A percentile compares a stretch with the other conserved stretches of the same genome.
phyloP scores from a whole-genome alignment of 768 basidiomycete species.

The Termitomyces sp. region DNA sequence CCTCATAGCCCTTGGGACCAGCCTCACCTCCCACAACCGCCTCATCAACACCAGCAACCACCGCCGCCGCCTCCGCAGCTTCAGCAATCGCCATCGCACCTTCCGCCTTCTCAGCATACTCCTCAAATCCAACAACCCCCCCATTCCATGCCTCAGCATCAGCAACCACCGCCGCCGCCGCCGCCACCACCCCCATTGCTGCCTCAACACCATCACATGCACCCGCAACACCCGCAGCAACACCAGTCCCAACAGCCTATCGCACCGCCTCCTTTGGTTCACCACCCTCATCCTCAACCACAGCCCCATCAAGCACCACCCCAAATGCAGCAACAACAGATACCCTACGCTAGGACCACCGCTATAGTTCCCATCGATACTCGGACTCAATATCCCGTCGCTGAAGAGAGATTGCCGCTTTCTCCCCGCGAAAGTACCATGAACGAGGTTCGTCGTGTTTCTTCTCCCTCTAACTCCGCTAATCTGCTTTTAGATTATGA shows the following conservation, averaged over 20 bases:
- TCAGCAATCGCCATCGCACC: slow-evolving; percentile 15
- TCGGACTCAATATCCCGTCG: slow-evolving; percentile 27
- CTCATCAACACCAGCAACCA: slow-evolving; percentile 20
- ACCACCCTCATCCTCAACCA: slow-evolving; percentile 11
- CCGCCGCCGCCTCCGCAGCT: slow-evolving; percentile 14
- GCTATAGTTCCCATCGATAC: slow-evolving; percentile 41
- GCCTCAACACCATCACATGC: slow-evolving; percentile 14
- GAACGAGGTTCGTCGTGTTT: slow-evolving; percentile 31
- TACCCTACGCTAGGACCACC: slow-evolving; percentile 33
- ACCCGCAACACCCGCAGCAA: slow-evolving; percentile 13
- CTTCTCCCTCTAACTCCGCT: not conserved
- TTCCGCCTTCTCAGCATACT: slow-evolving; percentile 12
- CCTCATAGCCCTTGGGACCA: slow-evolving; percentile 37
- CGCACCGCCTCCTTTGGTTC: slow-evolving; percentile 8
- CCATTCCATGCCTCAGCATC: slow-evolving; percentile 21
- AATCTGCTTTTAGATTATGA: slow-evolving; percentile 41
- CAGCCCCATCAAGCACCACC: slow-evolving; percentile 16
- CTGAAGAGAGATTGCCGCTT: slow-evolving; percentile 31
- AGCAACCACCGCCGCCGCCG: slow-evolving; percentile 16
- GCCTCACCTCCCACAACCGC: slow-evolving; percentile 23
- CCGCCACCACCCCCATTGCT: not conserved
- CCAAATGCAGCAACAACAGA: slow-evolving; percentile 21
- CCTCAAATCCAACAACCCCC: slow-evolving; percentile 16
- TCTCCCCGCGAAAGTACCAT: slow-evolving; percentile 33
- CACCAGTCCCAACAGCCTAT: slow-evolving; percentile 13